Percentiles rank a stretch among this genome's conserved stretches.
Conservation (phyloP, 805 yeast species). For the Candida anglica region DNA sequence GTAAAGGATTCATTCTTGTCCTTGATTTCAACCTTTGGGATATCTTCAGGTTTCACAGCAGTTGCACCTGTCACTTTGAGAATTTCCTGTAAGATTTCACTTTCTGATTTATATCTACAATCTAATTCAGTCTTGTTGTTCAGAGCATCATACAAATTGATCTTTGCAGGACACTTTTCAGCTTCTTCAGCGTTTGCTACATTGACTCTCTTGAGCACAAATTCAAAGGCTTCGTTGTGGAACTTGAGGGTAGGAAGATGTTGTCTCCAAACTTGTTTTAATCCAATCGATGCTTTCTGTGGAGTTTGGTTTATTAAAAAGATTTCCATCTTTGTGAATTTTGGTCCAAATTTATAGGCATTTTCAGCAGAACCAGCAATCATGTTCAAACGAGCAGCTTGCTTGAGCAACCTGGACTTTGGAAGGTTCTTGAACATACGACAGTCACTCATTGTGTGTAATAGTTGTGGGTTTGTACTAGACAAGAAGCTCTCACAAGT, state of each 20-base stretch:
- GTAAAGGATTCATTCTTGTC: background rate
- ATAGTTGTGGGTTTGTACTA: too few species aligned
- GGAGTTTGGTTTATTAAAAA: constrained; percentile 43
- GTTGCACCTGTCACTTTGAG: constrained; percentile 49
- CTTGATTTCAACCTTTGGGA: constrained; percentile 20
- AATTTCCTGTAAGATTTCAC: constrained; percentile 55
- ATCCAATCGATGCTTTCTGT: constrained; percentile 56
- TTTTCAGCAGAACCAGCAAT: constrained; percentile 46
- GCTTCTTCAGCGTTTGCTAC: constrained; percentile 39
- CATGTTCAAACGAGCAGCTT: constrained; percentile 45
- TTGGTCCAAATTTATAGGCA: constrained; percentile 26
- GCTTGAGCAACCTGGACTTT: constrained; percentile 40
- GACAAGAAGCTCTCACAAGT: too few species aligned
- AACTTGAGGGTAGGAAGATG: constrained; percentile 75
- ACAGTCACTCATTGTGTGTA: too few species aligned
- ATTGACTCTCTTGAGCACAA: constrained; percentile 56
- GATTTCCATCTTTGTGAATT: constrained; percentile 42
- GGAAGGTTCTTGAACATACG: constrained; percentile 29
- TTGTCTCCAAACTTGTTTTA: constrained; percentile 70
- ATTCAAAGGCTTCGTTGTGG: constrained; percentile 71
- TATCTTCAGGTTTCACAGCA: constrained; percentile 43
- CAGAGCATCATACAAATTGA: constrained; percentile 36
- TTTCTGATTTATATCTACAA: constrained; percentile 46
- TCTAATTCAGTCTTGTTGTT: constrained; percentile 44
- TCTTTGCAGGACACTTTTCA: constrained; percentile 40